Conservation (phyloP, 2,329 filamentous ascomycete genomes). For the Calycina herbarum region DNA sequence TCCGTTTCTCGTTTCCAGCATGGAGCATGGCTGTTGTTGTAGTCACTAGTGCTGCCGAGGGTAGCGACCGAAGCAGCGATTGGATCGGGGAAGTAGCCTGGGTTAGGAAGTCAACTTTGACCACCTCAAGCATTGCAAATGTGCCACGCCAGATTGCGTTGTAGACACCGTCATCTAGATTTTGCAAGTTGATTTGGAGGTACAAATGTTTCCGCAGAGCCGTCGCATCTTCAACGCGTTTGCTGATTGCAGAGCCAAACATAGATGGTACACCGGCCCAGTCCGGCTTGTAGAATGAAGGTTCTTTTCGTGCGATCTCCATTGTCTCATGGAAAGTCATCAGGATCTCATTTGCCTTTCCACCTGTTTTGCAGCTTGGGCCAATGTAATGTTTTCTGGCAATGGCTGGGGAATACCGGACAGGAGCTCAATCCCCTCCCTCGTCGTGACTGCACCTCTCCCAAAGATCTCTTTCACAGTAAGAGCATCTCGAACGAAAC, state of each 20-base stretch:
- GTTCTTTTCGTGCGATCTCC: no score
- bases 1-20: slow-evolving; percentile 16
- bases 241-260: slow-evolving; percentile 10
- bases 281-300: no score
- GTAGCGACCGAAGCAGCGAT: slow-evolving; percentile 8
- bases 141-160: slow-evolving; percentile 18
- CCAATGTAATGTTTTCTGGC: no score
- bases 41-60: slow-evolving; percentile 16
- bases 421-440: no score
- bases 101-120: slow-evolving; percentile 15
- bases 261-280: no score
- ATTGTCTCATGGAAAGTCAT: no score
- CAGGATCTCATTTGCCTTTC: no score
- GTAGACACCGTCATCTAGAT: slow-evolving; percentile 13
- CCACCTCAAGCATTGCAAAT: slow-evolving; percentile 17
- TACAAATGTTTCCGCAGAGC: slow-evolving; percentile 13
- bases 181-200: slow-evolving; percentile 13
- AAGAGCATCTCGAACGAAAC: no score
- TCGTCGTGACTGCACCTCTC: no score
- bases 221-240: slow-evolving; percentile 12
- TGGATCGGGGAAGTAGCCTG: slow-evolving; percentile 10
- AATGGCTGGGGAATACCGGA: no score
- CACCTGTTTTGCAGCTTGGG: no score
- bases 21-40: slow-evolving; percentile 20
- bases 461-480: no score